Evolutionary conservation across 192 early-diverging fungal genomes (phyloP).

Genomic region (Mortierella alpina): DNA sequence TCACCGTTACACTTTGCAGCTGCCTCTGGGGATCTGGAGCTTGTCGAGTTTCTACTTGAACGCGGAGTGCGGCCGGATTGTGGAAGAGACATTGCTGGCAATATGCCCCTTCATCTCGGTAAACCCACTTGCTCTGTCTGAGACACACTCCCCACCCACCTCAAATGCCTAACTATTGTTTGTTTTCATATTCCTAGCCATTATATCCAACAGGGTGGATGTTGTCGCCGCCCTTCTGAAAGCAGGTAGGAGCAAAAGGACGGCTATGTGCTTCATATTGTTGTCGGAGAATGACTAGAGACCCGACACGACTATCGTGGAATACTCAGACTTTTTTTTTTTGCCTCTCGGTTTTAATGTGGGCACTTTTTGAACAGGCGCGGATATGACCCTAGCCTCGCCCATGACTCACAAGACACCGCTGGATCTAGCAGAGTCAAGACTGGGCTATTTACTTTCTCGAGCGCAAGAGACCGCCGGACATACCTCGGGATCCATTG

Average conservation of each 20-base stretch:
- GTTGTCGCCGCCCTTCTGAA: conserved; percentile 45
- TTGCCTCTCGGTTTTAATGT: background rate
- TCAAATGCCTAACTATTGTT: background rate
- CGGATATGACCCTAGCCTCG: conserved; percentile 50
- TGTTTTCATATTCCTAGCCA: conserved; percentile 8
- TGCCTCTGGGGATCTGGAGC: conserved; percentile 43
- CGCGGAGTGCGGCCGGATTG: conserved; percentile 48
- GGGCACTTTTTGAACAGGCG: conserved; percentile 6
- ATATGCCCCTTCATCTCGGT: conserved; percentile 51
- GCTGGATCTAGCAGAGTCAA: conserved; percentile 44
- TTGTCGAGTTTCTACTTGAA: conserved; percentile 48
- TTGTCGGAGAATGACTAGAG: background rate
- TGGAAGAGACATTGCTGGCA: conserved; percentile 49
- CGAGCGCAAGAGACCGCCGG: conserved; percentile 34
- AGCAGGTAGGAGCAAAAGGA: conserved; percentile 17
- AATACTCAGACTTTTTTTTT: background rate
- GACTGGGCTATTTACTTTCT: conserved; percentile 39
- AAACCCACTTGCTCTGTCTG: background rate
- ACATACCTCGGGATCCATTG: conserved; percentile 6
- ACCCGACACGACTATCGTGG: too few relatives aligned
- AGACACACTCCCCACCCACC: background rate
- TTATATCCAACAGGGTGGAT: conserved; percentile 46
- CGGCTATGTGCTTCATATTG: background rate
- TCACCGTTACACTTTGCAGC: conserved; percentile 52
- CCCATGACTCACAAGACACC: conserved; percentile 54